Evolutionary conservation across 352 stramenopile species (phyloP).

Genomic region (Globisporangium canariense): DNA sequence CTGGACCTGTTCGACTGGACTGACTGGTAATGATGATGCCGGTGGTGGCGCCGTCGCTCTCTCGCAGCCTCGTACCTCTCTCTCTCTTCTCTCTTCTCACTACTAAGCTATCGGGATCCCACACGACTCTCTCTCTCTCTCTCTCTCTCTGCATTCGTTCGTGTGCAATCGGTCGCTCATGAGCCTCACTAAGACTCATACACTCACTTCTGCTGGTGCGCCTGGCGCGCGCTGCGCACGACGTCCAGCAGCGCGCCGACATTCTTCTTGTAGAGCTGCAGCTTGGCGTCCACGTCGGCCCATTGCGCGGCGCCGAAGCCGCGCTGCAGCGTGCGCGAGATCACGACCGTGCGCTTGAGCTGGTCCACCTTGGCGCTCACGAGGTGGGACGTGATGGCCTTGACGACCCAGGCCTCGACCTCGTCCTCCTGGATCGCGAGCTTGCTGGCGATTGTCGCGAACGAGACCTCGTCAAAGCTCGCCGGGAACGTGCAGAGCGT

Average conservation of each 20-base stretch:
- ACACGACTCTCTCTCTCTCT: not conserved
- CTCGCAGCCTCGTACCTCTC: not conserved
- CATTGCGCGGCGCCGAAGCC: conserved; percentile 89
- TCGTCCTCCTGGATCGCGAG: conserved; percentile 82
- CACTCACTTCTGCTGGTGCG: conserved; percentile 56
- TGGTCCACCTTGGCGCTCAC: conserved; percentile 95
- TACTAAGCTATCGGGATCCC: conserved; percentile 13
- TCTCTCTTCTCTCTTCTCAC: conserved; percentile 9
- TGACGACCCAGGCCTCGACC: conserved; percentile 94
- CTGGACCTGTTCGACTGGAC: not conserved
- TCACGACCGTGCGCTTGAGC: conserved; percentile 87
- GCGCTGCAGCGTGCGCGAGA: conserved; percentile 68
- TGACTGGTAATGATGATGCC: not conserved
- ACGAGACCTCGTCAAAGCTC: conserved; percentile 91
- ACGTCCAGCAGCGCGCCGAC: conserved; percentile 87
- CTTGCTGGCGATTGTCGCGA: conserved; percentile 77
- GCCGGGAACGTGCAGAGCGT: conserved; percentile 90
- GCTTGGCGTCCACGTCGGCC: conserved; percentile 84
- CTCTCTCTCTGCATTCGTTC: not conserved
- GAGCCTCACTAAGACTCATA: not conserved
- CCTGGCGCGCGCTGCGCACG: conserved; percentile 66
- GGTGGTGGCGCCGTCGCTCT: not conserved
- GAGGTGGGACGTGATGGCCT: conserved; percentile 88
- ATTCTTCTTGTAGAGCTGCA: conserved; percentile 93
- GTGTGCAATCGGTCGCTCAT: not conserved